These are phyloP conservation scores for Trypanosoma brucei DNA, from an alignment of 208 protist species.

Conservation along the genomic window DNA sequence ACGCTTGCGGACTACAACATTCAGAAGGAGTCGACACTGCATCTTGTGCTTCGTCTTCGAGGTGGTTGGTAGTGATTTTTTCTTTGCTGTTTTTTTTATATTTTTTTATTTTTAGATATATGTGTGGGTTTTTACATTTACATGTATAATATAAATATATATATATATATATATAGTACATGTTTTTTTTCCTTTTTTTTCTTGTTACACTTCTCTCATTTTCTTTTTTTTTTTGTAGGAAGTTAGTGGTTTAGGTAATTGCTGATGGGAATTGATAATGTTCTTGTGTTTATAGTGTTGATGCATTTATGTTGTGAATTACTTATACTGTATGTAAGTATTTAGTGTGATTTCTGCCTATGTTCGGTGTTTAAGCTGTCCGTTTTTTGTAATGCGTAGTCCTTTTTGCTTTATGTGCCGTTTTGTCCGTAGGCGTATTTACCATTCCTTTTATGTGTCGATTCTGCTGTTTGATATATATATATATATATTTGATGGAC, in stretches of 20 bases:
- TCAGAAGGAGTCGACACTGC: neutral
- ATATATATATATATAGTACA: no score
- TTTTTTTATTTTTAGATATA: slow-evolving; percentile 3
- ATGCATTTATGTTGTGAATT: no score
- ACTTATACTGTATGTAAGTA: no score
- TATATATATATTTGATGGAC: no score
- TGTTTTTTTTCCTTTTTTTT: no score
- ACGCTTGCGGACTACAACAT: neutral
- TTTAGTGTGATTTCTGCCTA: neutral
- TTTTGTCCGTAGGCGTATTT: slow-evolving; percentile 9
- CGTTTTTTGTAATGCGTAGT: slow-evolving; percentile 4
- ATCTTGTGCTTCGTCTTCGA: slow-evolving; percentile 1
- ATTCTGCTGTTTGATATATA: slow-evolving; percentile 13
- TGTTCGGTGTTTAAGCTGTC: slow-evolving; percentile 4
- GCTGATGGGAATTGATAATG: no score
- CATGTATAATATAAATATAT: no score
- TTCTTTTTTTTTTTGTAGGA: no score
- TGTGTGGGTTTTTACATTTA: neutral
- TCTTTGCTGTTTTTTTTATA: neutral
- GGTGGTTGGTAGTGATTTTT: neutral
- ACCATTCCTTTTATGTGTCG: slow-evolving; percentile 8
- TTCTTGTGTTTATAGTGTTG: no score
- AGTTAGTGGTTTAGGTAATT: no score
- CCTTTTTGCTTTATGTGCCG: neutral
- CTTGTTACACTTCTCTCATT: no score